Percentiles rank a stretch among this genome's conserved stretches.
phyloP scores from a whole-genome alignment of 345 rosid species.

The Lepidium sativum region DNA sequence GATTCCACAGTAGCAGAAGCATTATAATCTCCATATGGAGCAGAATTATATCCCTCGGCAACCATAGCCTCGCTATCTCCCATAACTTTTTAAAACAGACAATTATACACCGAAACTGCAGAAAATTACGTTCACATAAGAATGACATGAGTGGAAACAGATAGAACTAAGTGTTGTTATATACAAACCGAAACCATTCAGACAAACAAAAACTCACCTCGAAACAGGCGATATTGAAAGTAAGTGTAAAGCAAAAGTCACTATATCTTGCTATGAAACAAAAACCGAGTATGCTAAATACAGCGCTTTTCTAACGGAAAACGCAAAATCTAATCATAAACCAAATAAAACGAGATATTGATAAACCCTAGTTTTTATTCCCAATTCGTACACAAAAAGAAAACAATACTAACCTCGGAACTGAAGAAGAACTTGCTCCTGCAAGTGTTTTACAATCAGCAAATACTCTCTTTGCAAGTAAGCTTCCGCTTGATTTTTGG shows the following conservation, averaged over 20 bases:
- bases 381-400: not conserved
- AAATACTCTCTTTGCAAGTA: not conserved
- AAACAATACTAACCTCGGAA: constrained; percentile 8
- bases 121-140: not conserved
- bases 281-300: not conserved
- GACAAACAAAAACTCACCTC: not conserved
- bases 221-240: not conserved
- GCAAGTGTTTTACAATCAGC: not conserved
- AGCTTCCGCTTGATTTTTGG: constrained; percentile 18
- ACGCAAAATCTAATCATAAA: not conserved
- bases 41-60: constrained; percentile 35
- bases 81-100: constrained; percentile 29
- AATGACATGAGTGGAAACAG: not conserved
- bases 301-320: not conserved
- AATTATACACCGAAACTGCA: constrained; percentile 26
- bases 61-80: constrained; percentile 61
- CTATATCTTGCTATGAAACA: not conserved
- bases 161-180: not conserved
- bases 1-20: constrained; percentile 28
- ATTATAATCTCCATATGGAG: constrained; percentile 27
- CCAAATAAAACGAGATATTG: not conserved
- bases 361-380: constrained; percentile 11
- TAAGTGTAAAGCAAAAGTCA: not conserved
- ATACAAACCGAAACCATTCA: not conserved
- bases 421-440: constrained; percentile 2